These are phyloP conservation scores for Passiflora organensis DNA, from an alignment of 345 rosid species.

Conservation along the genomic window DNA sequence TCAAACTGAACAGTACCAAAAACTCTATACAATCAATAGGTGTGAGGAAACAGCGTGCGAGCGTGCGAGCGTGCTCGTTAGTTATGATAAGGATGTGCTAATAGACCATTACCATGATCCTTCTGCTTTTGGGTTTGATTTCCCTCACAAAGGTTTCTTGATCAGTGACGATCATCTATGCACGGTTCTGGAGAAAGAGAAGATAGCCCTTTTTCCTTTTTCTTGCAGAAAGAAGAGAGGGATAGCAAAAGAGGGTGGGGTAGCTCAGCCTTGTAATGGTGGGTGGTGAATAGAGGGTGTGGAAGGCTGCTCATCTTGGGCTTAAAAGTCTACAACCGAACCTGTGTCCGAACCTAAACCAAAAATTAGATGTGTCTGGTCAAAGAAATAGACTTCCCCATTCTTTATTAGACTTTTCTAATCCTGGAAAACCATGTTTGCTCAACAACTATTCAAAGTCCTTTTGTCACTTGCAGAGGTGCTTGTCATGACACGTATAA, in stretches of 20 bases:
- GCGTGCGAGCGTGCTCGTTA: too few species aligned
- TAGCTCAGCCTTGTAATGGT: slow-evolving; percentile 13
- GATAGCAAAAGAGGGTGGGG: slow-evolving; percentile 16
- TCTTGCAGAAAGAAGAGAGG: neutral
- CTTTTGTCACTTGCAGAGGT: slow-evolving; percentile 3
- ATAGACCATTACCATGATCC: slow-evolving; percentile 67
- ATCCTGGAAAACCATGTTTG: too few species aligned
- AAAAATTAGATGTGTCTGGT: slow-evolving; percentile 19
- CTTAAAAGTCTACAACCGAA: slow-evolving; percentile 29
- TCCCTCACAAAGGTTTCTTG: slow-evolving; percentile 27
- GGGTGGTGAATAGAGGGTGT: slow-evolving; percentile 13
- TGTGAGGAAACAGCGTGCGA: too few species aligned
- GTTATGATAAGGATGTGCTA: too few species aligned
- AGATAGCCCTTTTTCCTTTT: neutral
- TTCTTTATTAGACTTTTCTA: neutral
- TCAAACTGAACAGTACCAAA: neutral
- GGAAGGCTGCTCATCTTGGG: slow-evolving; percentile 23
- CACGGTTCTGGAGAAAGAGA: neutral
- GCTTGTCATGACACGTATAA: neutral
- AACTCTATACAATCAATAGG: too few species aligned
- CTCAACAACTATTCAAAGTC: too few species aligned
- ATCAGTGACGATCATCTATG: slow-evolving; percentile 26
- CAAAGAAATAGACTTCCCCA: slow-evolving; percentile 11
- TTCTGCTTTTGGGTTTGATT: slow-evolving; percentile 52
- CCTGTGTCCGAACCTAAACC: slow-evolving; percentile 20